Conservation (phyloP, 768 basidiomycete genomes). For the Lentinula sp. region DNA sequence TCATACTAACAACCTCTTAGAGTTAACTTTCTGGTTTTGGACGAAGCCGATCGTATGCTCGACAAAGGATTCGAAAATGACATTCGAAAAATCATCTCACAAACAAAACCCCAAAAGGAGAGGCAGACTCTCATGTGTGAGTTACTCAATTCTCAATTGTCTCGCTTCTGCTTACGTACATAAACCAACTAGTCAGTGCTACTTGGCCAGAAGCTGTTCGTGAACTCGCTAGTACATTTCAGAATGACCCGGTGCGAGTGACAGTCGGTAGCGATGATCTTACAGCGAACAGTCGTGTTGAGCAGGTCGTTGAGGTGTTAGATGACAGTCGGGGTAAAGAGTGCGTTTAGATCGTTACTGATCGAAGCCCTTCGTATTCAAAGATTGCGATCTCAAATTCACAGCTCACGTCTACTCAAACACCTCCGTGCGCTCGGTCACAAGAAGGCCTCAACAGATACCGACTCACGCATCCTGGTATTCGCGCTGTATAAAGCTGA, state of each 20-base stretch:
- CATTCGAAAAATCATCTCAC: constrained; percentile 82
- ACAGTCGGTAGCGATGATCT: constrained; percentile 96
- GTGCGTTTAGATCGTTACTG: constrained; percentile 36
- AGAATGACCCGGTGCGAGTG: constrained; percentile 76
- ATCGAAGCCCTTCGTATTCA: neutral
- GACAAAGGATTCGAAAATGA: constrained; percentile 99
- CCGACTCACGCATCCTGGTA: constrained; percentile 72
- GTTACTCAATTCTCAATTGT: constrained; percentile 22
- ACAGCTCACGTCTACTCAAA: constrained; percentile 54
- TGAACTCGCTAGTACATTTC: constrained; percentile 83
- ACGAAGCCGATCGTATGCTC: constrained; percentile 98
- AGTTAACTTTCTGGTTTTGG: constrained; percentile 88
- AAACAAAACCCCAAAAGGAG: constrained; percentile 57
- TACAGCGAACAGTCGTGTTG: constrained; percentile 90
- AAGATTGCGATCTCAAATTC: neutral
- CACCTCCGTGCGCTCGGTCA: constrained; percentile 50
- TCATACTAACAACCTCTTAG: constrained; percentile 27
- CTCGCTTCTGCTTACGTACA: neutral
- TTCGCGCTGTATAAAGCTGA: constrained; percentile 99
- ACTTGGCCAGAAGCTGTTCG: constrained; percentile 98
- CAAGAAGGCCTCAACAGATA: constrained; percentile 45
- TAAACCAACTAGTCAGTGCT: constrained; percentile 70
- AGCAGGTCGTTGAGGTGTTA: constrained; percentile 89
- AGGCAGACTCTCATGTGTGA: constrained; percentile 94
- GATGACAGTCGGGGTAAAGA: constrained; percentile 83